Conservation (phyloP, 441 rosid genomes). For the Raphanus hybrid region DNA sequence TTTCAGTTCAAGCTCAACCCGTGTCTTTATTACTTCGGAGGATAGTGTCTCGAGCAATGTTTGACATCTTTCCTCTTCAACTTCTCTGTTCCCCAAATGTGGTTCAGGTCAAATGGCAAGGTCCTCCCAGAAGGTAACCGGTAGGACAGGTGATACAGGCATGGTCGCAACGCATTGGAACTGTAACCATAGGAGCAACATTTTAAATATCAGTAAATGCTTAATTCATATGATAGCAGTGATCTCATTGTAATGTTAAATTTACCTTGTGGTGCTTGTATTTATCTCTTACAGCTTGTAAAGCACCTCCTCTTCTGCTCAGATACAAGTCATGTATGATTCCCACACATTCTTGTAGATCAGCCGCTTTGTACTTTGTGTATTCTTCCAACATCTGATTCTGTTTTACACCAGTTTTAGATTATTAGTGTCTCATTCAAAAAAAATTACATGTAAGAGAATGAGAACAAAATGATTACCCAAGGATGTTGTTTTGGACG, state of each 20-base stretch:
- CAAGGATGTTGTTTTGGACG: constrained; percentile 64
- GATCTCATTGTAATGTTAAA: background rate
- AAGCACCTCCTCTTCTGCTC: constrained; percentile 60
- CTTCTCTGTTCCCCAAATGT: background rate
- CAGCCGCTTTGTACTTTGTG: constrained; percentile 55
- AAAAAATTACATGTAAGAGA: background rate
- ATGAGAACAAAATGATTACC: constrained; percentile 46
- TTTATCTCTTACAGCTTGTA: constrained; percentile 69
- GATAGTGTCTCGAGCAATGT: constrained; percentile 1
- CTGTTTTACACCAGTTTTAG: constrained; percentile 37
- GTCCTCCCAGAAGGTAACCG: constrained; percentile 53
- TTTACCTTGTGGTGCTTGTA: constrained; percentile 71
- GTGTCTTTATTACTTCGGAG: background rate
- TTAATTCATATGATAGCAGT: background rate
- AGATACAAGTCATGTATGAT: constrained; percentile 61
- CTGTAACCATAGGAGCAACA: constrained; percentile 44
- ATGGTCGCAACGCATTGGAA: constrained; percentile 63
- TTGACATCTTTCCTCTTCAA: background rate
- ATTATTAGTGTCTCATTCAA: background rate
- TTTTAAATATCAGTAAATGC: background rate
- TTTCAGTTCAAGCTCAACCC: background rate
- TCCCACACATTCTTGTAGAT: constrained; percentile 58
- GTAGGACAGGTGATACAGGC: constrained; percentile 63
- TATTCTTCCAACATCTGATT: constrained; percentile 30
- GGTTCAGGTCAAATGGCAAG: constrained; percentile 36